Conservation (phyloP, 805 yeast genomes). For the Spathaspora passalidarum region DNA sequence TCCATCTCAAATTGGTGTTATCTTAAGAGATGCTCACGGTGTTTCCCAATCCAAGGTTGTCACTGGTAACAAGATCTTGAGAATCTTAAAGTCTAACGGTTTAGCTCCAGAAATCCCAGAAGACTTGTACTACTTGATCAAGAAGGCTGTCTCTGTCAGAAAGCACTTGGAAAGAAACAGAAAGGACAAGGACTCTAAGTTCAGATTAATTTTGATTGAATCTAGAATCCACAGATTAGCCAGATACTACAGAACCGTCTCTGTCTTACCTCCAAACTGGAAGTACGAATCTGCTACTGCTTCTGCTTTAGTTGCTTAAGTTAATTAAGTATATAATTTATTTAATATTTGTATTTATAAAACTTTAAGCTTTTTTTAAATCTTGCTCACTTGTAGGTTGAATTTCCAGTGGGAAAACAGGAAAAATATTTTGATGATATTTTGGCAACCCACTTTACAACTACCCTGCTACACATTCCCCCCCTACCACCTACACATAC, state of each 20-base stretch:
- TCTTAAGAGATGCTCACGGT: conserved; percentile 99
- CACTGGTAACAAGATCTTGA: conserved; percentile 99
- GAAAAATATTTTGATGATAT: too few species aligned
- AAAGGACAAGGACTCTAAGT: conserved; percentile 99
- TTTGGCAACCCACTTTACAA: too few species aligned
- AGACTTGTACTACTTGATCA: conserved; percentile 97
- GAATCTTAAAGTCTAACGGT: conserved; percentile 99
- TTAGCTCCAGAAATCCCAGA: conserved; percentile 99
- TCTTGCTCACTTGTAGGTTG: too few species aligned
- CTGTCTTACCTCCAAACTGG: conserved; percentile 99
- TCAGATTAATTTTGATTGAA: conserved; percentile 99
- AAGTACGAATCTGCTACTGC: conserved; percentile 99
- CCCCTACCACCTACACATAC: not conserved
- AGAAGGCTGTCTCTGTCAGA: conserved; percentile 99
- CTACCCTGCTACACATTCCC: not conserved
- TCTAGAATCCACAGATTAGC: conserved; percentile 99
- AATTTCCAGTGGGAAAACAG: not conserved
- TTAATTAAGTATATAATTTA: conserved; percentile 13
- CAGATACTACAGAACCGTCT: conserved; percentile 99
- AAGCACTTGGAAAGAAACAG: conserved; percentile 99
- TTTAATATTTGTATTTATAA: not conserved
- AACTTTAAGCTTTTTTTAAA: too few species aligned
- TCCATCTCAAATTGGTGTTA: conserved; percentile 99
- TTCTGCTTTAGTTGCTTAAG: conserved; percentile 97
- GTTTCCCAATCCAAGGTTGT: conserved; percentile 95